Conservation (phyloP, 495 filamentous ascomycete genomes). For the Xylaria scruposa region DNA sequence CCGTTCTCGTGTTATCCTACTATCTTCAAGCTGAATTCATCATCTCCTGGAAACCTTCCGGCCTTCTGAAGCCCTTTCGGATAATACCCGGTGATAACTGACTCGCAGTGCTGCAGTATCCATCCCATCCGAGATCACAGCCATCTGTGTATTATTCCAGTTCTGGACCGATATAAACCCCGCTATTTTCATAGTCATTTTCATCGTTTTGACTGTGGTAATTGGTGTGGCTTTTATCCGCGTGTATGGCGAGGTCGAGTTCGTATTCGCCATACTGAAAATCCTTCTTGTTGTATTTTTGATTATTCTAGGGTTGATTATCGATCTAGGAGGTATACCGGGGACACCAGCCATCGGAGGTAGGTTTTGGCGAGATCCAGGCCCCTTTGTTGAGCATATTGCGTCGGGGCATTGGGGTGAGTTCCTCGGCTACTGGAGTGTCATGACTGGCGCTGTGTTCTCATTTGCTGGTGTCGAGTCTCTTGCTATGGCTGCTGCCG, state of each 20-base stretch:
- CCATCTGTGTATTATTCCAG: constrained; percentile 64
- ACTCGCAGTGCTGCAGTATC: constrained; percentile 34
- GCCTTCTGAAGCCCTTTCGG: background rate
- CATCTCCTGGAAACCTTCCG: background rate
- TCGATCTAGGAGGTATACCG: constrained; percentile 65
- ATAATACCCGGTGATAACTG: background rate
- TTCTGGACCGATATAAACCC: constrained; percentile 64
- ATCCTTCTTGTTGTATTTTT: constrained; percentile 60
- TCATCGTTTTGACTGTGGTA: constrained; percentile 60
- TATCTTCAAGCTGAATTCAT: background rate
- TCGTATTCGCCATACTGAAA: constrained; percentile 64
- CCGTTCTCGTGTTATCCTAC: background rate
- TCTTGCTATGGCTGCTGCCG: constrained; percentile 67
- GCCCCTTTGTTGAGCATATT: constrained; percentile 58
- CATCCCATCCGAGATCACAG: constrained; percentile 68
- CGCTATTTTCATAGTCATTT: constrained; percentile 60
- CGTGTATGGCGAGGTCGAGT: constrained; percentile 64
- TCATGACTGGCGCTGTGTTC: constrained; percentile 66
- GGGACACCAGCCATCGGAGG: constrained; percentile 53
- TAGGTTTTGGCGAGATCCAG: constrained; percentile 60
- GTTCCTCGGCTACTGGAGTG: constrained; percentile 65
- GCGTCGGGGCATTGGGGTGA: constrained; percentile 34
- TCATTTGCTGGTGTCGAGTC: constrained; percentile 64
- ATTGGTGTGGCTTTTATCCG: constrained; percentile 61
- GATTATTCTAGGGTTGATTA: constrained; percentile 58